A percentile compares a stretch with the other conserved stretches of the same genome.
Evolutionary conservation across 2,329 filamentous ascomycete species (phyloP).

Genomic region (Stemphylium lycopersici): DNA sequence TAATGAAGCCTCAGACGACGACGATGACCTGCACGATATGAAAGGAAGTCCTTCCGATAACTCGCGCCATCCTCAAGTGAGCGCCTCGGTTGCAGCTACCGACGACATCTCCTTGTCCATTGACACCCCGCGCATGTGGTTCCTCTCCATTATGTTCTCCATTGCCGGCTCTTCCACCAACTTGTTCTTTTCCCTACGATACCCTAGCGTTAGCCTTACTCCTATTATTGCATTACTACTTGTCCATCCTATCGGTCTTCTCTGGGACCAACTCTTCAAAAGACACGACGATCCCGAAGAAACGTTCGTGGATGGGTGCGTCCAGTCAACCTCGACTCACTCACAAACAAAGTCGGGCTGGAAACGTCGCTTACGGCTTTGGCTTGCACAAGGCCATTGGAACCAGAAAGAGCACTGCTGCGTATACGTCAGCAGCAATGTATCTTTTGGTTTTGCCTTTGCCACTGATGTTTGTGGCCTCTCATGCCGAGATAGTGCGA

Average conservation of each 20-base stretch:
- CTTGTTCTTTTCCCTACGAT: conserved; percentile 86
- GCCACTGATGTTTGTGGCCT: conserved; percentile 70
- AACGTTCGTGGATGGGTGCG: conserved; percentile 64
- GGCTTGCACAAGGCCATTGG: conserved; percentile 81
- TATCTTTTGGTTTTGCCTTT: conserved; percentile 88
- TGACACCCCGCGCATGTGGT: conserved; percentile 88
- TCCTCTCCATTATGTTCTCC: conserved; percentile 77
- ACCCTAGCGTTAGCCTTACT: conserved; percentile 87
- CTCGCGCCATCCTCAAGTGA: conserved; percentile 78
- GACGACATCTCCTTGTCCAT: conserved; percentile 81
- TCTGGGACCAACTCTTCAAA: conserved; percentile 79
- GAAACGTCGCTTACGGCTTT: conserved; percentile 63
- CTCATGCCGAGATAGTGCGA: neutral
- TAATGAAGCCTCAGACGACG: conserved; percentile 44
- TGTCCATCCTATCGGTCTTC: conserved; percentile 79
- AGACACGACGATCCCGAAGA: conserved; percentile 60
- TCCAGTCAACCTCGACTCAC: conserved; percentile 31
- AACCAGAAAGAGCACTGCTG: conserved; percentile 90
- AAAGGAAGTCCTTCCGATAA: conserved; percentile 66
- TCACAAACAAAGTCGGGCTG: conserved; percentile 24
- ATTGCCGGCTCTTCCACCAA: conserved; percentile 83
- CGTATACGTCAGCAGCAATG: conserved; percentile 88
- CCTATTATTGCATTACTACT: conserved; percentile 86
- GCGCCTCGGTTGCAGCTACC: conserved; percentile 76
- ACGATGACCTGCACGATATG: conserved; percentile 39